A percentile compares a stretch with the other conserved stretches of the same genome.
phyloP scores from a whole-genome alignment of 768 basidiomycete genomes.

The Mycena olivaceomarginata region DNA sequence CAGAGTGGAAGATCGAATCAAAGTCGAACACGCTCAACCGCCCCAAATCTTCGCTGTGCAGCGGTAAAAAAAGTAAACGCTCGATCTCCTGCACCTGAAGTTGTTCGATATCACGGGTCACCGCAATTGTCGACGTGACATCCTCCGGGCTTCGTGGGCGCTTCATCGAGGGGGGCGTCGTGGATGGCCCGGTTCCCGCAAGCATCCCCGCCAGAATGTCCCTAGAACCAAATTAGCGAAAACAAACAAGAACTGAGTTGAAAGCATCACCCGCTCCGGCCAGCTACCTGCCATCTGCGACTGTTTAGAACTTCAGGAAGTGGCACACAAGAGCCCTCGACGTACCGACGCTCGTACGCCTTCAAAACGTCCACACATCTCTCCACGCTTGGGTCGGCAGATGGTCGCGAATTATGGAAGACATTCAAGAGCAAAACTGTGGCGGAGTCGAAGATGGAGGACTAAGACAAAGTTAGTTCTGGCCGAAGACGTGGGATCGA shows the following conservation, averaged over 20 bases:
- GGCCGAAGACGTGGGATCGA: background rate
- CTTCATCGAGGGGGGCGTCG: slow-evolving; percentile 30
- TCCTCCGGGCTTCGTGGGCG: slow-evolving; percentile 26
- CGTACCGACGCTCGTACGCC: slow-evolving; percentile 37
- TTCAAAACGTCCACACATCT: slow-evolving; percentile 35
- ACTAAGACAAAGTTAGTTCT: slow-evolving; percentile 1
- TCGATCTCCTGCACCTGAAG: slow-evolving; percentile 33
- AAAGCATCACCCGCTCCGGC: slow-evolving; percentile 27
- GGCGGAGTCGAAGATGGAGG: slow-evolving; percentile 36
- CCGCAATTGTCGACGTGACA: background rate
- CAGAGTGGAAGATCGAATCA: background rate
- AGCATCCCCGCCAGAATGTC: slow-evolving; percentile 39
- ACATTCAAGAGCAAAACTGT: slow-evolving; percentile 35
- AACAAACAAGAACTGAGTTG: background rate
- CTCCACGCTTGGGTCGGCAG: slow-evolving; percentile 35
- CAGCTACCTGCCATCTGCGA: slow-evolving; percentile 37
- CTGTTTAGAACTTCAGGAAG: background rate
- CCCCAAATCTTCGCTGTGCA: slow-evolving; percentile 37
- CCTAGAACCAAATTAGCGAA: slow-evolving; percentile 8
- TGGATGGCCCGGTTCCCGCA: background rate
- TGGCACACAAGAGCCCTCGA: background rate
- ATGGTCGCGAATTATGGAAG: slow-evolving; percentile 32
- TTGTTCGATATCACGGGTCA: slow-evolving; percentile 28
- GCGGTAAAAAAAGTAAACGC: slow-evolving; percentile 35
- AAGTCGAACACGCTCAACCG: slow-evolving; percentile 27